Evolutionary conservation across 768 basidiomycete genomes (phyloP).

Genomic region (Boletellus sp.): DNA sequence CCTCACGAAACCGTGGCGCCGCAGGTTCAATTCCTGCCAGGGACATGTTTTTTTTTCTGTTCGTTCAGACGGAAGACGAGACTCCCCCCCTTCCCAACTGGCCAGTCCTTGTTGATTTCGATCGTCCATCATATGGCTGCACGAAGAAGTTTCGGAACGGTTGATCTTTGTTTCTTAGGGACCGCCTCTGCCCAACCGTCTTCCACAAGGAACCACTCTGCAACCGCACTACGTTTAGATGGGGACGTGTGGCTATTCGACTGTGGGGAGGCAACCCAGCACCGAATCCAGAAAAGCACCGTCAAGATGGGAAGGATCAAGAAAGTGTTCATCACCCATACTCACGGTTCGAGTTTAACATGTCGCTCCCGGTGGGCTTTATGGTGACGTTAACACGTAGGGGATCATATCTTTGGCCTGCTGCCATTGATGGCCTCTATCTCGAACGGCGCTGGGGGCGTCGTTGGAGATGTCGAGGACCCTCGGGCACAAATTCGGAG

Average conservation of each 20-base stretch:
- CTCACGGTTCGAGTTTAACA: slow-evolving; percentile 55
- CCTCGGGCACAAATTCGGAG: slow-evolving; percentile 39
- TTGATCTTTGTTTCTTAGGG: slow-evolving; percentile 72
- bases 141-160: slow-evolving; percentile 25
- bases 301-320: slow-evolving; percentile 78
- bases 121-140: slow-evolving; percentile 7
- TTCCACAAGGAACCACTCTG: slow-evolving; percentile 72
- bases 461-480: slow-evolving; percentile 55
- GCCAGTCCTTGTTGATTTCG: no score
- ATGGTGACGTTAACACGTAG: slow-evolving; percentile 35
- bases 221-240: slow-evolving; percentile 61
- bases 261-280: slow-evolving; percentile 82
- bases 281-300: slow-evolving; percentile 65
- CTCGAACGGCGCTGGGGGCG: slow-evolving; percentile 73
- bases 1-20: slow-evolving; percentile 34
- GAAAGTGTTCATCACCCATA: slow-evolving; percentile 87
- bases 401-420: slow-evolving; percentile 80
- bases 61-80: no score
- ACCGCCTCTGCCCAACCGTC: slow-evolving; percentile 83
- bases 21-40: slow-evolving; percentile 39
- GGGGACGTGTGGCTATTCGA: slow-evolving; percentile 82
- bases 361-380: neutral
- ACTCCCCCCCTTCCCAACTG: no score
- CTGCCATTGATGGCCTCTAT: slow-evolving; percentile 64
- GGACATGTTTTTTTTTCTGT: slow-evolving; percentile 29